Evolutionary conservation across 108 stramenopile species (phyloP), one percentile per base, ranked within the genome.

Genomic region (Discostella stelligeroides): DNA sequence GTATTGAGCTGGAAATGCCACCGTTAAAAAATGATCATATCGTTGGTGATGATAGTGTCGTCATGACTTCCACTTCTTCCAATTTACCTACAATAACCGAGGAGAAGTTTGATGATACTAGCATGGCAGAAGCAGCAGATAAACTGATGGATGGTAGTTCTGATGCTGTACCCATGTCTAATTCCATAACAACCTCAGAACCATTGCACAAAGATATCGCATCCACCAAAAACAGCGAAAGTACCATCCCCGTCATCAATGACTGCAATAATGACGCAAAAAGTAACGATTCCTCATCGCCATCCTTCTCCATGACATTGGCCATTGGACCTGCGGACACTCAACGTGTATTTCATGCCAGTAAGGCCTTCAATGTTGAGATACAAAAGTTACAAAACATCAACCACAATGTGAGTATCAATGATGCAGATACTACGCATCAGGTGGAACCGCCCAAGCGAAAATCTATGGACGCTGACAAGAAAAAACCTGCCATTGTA

Each of bases 271-370:
- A 64, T 7, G 21, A 23, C 12, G 10, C 20, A 45, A 20, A 41
- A 2, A 34, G 17, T 58, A 39, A 29, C 37, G 29, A 58, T 34
- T 21, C 34, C 34, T 34, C 34, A 6, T 34, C 66, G 18, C 54
- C 66, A 21, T 53, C 70, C 45, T 80, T 76, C 56, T 80, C 80
- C 60, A 87, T 91, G 79, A 89, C 85, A 24, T 61, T 91, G 39
- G 84, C 84, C 41, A 86, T 91, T 24, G 77, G 74, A 43, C 86
- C 75, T 37, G 70, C 73, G 11, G 87, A 91, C 50, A 84, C 85
- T 0, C 70, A 78, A 20, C 82, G 88, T 4, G 66, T 91, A 13
- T 65, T 87, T 13, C 61, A 72, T 25, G 88, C 90, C 7, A 87
- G 88, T 53, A 51, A 69, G 8, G 83, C 86, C 0, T 81, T 91